Evolutionary conservation across 805 yeast genomes (phyloP).

Genomic region (Saccharomycopsis vini): DNA sequence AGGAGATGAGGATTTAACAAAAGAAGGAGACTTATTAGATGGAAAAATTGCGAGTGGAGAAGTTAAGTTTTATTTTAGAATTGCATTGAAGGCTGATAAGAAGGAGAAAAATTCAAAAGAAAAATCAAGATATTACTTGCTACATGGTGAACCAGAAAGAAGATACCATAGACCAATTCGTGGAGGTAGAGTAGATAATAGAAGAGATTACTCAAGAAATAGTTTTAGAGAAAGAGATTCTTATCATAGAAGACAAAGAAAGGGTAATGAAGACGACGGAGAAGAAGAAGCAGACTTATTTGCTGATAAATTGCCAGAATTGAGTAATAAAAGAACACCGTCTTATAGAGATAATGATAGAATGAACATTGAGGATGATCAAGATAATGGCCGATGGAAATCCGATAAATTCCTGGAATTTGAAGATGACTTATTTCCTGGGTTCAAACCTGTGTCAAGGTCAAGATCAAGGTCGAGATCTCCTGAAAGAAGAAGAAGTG

Average conservation of each 20-base stretch:
- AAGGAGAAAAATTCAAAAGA: constrained; percentile 50
- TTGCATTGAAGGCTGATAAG: constrained; percentile 43
- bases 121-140: constrained; percentile 53
- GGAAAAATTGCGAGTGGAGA: constrained; percentile 28
- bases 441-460: constrained; percentile 17
- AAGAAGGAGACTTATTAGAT: constrained; percentile 25
- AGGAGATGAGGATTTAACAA: constrained; percentile 12
- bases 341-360: constrained; percentile 12
- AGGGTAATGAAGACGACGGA: constrained; percentile 3
- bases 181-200: constrained; percentile 16
- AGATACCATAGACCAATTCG: constrained; percentile 12
- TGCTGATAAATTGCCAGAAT: constrained; percentile 27
- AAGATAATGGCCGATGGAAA: constrained; percentile 9
- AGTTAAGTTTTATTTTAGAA: constrained; percentile 36
- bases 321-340: constrained; percentile 15
- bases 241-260: neutral
- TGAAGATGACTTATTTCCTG: constrained; percentile 32
- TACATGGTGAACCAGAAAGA: constrained; percentile 62
- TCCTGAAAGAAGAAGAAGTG: neutral
- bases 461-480: constrained; percentile 7
- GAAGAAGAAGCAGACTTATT: constrained; percentile 31
- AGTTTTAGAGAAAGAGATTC: constrained; percentile 1
- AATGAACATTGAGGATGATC: constrained; percentile 9
- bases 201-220: constrained; percentile 13
- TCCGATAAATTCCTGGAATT: constrained; percentile 14